Evolutionary conservation across 2,329 filamentous ascomycete genomes (phyloP), one percentile per base, ranked within the genome.

Genomic region (Aspergillus thermomutatus): DNA sequence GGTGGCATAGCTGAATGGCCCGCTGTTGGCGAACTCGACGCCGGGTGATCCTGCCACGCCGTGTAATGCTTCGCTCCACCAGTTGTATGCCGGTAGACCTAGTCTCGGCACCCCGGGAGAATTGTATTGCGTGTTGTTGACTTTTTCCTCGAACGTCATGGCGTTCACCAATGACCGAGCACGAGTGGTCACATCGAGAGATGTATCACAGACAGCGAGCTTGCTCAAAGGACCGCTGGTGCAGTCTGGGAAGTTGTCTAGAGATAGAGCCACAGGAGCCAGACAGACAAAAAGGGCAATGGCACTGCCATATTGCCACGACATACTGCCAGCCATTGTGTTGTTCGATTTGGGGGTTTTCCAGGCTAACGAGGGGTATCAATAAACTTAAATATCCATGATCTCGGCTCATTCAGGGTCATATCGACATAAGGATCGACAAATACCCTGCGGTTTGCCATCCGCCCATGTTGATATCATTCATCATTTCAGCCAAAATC

Each of bases 51-150:
- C 43, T 1, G 82, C 85, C 0, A 87, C 78, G 3, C 86, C 86
- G 63, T 87, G 85, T 0, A 87, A 77, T 6, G 80, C 85, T 69
- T 86, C 83, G 48, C 78, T 81, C 82, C 83, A 86, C 82, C 83
- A 86, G 64, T 82, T 74, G 62, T 88, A 87, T 1, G 79, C 68
- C 2, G 80, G 79, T 0, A 87, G 70, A 5, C 83, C 83, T 0
- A 87, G 75, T 31, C 82, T 73, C 1, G 79, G 72, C 3, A 80
- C 78, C 0, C 83, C 84, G 0, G 77, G 78, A 4, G 72, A 71
- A 19, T 70, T 74, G 50, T 70, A 76, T 41, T 74, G 74, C 3
- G 77, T 80, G 55, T 78, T 75, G 55, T 82, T 81, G 47, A 85
- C 79, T 67, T 83, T 83, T 68, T 84, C 81, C 49, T 75, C 75